Base-by-base conservation (phyloP, 129 eudicot species). In the Smallanthus sonchifolius region DNA sequence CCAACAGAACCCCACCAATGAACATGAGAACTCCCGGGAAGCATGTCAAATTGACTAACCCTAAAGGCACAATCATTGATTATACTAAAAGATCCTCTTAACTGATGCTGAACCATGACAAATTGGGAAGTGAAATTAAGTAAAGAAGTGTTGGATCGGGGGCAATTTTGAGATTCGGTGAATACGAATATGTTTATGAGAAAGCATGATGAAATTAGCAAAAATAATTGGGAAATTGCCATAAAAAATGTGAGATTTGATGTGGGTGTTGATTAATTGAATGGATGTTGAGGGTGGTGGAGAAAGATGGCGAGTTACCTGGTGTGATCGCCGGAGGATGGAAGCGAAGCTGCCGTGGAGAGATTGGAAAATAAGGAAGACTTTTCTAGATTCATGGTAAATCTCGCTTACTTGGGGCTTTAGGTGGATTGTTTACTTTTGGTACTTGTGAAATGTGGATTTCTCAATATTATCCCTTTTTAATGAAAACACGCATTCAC, bases 1-100 rank as follows among this genome's bases (percentile, higher is more conserved):
- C 97, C 98, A 5, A 34, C 2, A 7, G 98, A 86, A 62, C 98
- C 98, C 98, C 98, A 90, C 97, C 98, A 94, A 75, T 80, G 93
- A 64, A 94, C 97, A 83, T 94, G 84, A 86, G 86, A 86, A 17
- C 91, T 73, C 42, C 93, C 97, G 35, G 76, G 66, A 19, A 94
- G 88, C 98, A 94, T 94, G 78, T 94, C 98, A 42, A 94, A 94
- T 15, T 86, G 79, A 62, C 86, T 83, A 72, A 94, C 96, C 81
- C 91, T 83, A 85, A 94, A 94, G 14, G 98, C 90, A 72, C 98
- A 94, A 78, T 86, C 90, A 57, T 90, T 87, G 48, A 90, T 45
- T 13, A 94, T 70, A 40, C 86, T 80, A 67, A 94, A 77, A 32
- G 77, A 72, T 4, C 98, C 98, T 70, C 98, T 82, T 56, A 94